phyloP scores from a whole-genome alignment of 2,329 filamentous ascomycete genomes.

The Botryotinia globosa region DNA sequence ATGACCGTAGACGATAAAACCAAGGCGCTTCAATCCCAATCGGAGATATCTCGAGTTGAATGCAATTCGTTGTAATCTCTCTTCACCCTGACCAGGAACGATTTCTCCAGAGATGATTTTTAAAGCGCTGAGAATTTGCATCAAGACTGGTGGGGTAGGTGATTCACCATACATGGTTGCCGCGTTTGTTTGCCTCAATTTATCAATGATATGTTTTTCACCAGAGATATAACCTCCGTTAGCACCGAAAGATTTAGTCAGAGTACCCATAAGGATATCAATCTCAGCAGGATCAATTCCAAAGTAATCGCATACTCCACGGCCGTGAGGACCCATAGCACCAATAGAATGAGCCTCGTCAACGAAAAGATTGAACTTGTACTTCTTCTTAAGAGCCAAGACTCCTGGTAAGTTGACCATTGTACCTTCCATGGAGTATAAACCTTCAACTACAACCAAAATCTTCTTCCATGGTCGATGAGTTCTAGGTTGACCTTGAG shows the following conservation, averaged over 20 bases:
- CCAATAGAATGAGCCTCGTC: slow-evolving; percentile 97
- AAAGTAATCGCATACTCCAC: slow-evolving; percentile 97
- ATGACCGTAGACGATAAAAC: slow-evolving; percentile 94
- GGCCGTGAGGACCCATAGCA: slow-evolving; percentile 81
- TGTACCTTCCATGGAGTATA: slow-evolving; percentile 99
- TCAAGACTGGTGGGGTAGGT: slow-evolving; percentile 80
- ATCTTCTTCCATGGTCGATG: slow-evolving; percentile 99
- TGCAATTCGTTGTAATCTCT: slow-evolving; percentile 89
- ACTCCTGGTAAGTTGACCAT: slow-evolving; percentile 97
- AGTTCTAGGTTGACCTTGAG: slow-evolving; percentile 95
- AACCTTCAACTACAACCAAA: slow-evolving; percentile 87
- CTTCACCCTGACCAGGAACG: slow-evolving; percentile 86
- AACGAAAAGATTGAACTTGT: slow-evolving; percentile 95
- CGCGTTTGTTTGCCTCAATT: slow-evolving; percentile 81
- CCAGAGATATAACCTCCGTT: slow-evolving; percentile 95
- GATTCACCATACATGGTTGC: slow-evolving; percentile 85
- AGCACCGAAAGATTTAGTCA: slow-evolving; percentile 97
- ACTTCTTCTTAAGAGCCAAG: slow-evolving; percentile 82
- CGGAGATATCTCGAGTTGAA: slow-evolving; percentile 99
- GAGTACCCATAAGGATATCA: slow-evolving; percentile 95
- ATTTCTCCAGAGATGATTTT: slow-evolving; percentile 87
- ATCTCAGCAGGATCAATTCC: slow-evolving; percentile 82
- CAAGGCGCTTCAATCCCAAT: slow-evolving; percentile 91
- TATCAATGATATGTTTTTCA: slow-evolving; percentile 87
- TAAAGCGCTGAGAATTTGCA: slow-evolving; percentile 85